Evolutionary conservation across 2,329 filamentous ascomycete genomes (phyloP).

Genomic region (Fusarium luffae): DNA sequence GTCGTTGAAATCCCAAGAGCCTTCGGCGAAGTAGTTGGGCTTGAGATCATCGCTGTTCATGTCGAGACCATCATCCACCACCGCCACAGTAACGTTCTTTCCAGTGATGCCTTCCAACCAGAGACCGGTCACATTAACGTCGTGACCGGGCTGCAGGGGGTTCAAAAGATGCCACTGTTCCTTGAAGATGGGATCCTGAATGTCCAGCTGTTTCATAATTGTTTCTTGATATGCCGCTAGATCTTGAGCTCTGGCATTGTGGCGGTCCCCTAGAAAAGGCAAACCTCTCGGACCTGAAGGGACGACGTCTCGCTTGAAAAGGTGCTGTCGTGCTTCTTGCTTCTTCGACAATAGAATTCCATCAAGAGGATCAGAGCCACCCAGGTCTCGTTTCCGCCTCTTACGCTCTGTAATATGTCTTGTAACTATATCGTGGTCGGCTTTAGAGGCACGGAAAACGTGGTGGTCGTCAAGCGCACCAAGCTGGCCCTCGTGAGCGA

Average conservation of each 20-base stretch:
- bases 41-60: conserved; percentile 95
- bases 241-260: conserved; percentile 34
- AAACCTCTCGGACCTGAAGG: conserved; percentile 53
- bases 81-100: conserved; percentile 87
- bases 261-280: conserved; percentile 18
- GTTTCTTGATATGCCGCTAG: conserved; percentile 68
- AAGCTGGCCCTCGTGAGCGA: conserved; percentile 83
- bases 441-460: conserved; percentile 80
- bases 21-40: conserved; percentile 91
- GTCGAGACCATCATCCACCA: conserved; percentile 95
- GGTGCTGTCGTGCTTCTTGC: conserved; percentile 64
- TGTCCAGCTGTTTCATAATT: conserved; percentile 75
- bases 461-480: conserved; percentile 84
- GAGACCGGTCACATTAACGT: conserved; percentile 94
- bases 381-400: conserved; percentile 70
- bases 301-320: conserved; percentile 63
- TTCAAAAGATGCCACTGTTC: conserved; percentile 98
- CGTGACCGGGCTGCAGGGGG: conserved; percentile 80
- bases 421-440: conserved; percentile 68
- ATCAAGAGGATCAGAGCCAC: conserved; percentile 71
- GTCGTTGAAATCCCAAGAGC: conserved; percentile 98
- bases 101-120: conserved; percentile 94
- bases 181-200: conserved; percentile 88
- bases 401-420: conserved; percentile 64
- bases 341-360: conserved; percentile 83